phyloP scores from a whole-genome alignment of 202 grass and related monocot species.

The Hordeum pubiflorum region DNA sequence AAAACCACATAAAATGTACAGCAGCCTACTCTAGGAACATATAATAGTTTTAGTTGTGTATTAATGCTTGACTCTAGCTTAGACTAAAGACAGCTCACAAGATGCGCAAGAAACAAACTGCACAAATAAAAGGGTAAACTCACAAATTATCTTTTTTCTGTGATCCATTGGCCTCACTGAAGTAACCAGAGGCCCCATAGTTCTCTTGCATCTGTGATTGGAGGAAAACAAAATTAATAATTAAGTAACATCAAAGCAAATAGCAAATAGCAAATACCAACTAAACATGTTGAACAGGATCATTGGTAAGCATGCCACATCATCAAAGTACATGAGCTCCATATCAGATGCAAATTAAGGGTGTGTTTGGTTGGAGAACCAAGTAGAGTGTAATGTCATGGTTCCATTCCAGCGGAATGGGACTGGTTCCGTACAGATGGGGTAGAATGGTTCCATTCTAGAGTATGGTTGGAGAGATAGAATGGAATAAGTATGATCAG shows the following conservation, averaged over 20 bases:
- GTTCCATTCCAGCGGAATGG: background rate
- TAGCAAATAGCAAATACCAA: background rate
- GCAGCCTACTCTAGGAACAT: background rate
- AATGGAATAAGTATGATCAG: background rate
- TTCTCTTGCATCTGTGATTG: constrained; percentile 69
- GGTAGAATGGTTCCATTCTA: background rate
- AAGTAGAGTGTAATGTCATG: background rate
- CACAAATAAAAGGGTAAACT: constrained; percentile 27
- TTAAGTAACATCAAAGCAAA: constrained; percentile 11
- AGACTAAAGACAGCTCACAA: background rate
- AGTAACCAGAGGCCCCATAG: constrained; percentile 93
- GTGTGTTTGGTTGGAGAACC: background rate
- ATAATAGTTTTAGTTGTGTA: background rate
- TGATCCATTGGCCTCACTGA: constrained; percentile 58
- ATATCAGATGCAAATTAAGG: constrained; percentile 16
- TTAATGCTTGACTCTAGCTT: background rate
- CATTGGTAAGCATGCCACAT: constrained; percentile 5
- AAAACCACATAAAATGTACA: background rate
- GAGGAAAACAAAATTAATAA: background rate
- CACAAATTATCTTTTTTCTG: constrained; percentile 57
- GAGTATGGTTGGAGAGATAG: background rate
- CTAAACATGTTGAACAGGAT: background rate
- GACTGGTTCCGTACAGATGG: background rate
- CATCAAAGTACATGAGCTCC: background rate
- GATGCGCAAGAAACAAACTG: constrained; percentile 19